Evolutionary conservation across 176 grass and related monocot species (phyloP).

Genomic region (Paspalum notatum): DNA sequence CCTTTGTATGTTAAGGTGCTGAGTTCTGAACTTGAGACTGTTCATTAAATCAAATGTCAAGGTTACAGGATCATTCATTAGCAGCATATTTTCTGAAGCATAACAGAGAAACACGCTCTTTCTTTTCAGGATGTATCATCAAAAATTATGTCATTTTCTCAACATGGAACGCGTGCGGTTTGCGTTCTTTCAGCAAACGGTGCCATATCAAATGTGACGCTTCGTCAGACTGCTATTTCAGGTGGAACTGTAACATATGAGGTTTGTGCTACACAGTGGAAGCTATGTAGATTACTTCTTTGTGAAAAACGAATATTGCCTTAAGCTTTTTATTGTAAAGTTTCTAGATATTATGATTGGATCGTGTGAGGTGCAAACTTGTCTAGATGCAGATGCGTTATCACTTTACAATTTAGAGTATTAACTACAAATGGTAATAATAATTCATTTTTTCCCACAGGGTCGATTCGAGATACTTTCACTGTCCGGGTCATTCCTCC

Average conservation of each 20-base stretch:
- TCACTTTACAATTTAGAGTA: neutral
- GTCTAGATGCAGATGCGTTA: neutral
- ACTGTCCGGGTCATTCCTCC: slow-evolving; percentile 84
- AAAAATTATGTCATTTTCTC: slow-evolving; percentile 98
- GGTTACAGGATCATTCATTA: slow-evolving; percentile 23
- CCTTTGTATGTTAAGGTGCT: slow-evolving; percentile 15
- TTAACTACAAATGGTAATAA: slow-evolving; percentile 22
- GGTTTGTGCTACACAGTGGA: slow-evolving; percentile 51
- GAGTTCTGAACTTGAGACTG: slow-evolving; percentile 10
- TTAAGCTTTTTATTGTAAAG: neutral
- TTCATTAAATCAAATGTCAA: neutral
- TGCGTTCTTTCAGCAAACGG: slow-evolving; percentile 99
- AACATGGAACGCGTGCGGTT: slow-evolving; percentile 73
- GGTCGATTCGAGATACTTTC: slow-evolving; percentile 96
- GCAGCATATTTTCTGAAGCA: neutral
- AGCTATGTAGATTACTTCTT: neutral
- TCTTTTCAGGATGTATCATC: slow-evolving; percentile 82
- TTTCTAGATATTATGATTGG: neutral
- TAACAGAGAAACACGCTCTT: neutral
- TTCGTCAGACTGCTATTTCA: slow-evolving; percentile 89
- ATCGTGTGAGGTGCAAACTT: neutral
- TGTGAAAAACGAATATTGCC: neutral
- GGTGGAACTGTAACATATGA: slow-evolving; percentile 99
- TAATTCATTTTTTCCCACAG: slow-evolving; percentile 32
- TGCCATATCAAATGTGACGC: slow-evolving; percentile 95